These are phyloP conservation scores for Lagenaria siceraria DNA, from an alignment of 306 rosid species.

Conservation along the genomic window DNA sequence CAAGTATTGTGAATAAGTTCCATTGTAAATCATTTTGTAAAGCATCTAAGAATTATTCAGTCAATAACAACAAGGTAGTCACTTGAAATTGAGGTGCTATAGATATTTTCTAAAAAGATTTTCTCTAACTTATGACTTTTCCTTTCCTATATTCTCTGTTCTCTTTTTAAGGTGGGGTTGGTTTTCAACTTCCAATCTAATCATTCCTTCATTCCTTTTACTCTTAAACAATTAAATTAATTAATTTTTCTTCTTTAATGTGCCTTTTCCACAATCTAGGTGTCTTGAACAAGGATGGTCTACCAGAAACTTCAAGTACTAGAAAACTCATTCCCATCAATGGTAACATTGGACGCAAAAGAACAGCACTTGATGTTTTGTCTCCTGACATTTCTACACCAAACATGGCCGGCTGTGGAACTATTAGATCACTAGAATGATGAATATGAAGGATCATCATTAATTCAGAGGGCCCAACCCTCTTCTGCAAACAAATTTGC, in stretches of 20 bases:
- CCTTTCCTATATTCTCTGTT: not conserved
- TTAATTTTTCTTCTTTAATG: not conserved
- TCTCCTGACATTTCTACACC: conserved; percentile 24
- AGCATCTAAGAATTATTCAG: no score
- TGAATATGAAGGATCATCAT: conserved; percentile 29
- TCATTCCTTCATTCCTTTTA: not conserved
- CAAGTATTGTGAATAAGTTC: no score
- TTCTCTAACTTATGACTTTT: not conserved
- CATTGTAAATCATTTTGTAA: no score
- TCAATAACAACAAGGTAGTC: no score
- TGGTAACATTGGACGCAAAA: conserved; percentile 8
- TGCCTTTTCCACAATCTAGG: not conserved
- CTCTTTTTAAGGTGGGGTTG: not conserved
- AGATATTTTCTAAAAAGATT: not conserved
- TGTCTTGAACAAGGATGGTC: not conserved
- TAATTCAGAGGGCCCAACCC: conserved; percentile 26
- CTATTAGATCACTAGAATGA: conserved; percentile 30
- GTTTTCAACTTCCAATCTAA: not conserved
- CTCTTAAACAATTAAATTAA: not conserved
- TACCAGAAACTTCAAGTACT: not conserved
- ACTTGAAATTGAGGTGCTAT: not conserved
- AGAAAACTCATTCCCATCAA: not conserved
- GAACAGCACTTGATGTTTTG: conserved; percentile 8
- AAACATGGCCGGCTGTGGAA: not conserved
- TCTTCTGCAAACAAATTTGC: conserved; percentile 23